Percentiles rank a stretch among this genome's conserved stretches.
Conservation (phyloP, 2,329 filamentous ascomycete species). For the Nemania serpens region DNA sequence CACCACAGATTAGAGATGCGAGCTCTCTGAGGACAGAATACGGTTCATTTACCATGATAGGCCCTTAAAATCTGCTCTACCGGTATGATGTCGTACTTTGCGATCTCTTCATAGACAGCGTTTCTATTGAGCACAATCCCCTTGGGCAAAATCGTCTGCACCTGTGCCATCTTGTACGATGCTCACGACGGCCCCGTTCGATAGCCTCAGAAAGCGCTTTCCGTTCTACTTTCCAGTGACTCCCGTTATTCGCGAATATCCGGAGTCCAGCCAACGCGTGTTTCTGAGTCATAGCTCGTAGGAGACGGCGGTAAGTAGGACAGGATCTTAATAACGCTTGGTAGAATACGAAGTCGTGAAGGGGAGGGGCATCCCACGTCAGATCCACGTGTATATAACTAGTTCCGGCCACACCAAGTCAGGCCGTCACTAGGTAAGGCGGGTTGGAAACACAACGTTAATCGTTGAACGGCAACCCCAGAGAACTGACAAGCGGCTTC, state of each 20-base stretch:
- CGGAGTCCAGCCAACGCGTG: slow-evolving; percentile 17
- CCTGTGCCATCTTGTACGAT: slow-evolving; percentile 38
- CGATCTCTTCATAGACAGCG: slow-evolving; percentile 59
- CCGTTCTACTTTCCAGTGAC: slow-evolving; percentile 21
- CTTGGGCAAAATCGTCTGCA: slow-evolving; percentile 55
- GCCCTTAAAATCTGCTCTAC: slow-evolving; percentile 59
- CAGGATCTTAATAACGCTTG: slow-evolving; percentile 7
- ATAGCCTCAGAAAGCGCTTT: slow-evolving; percentile 14
- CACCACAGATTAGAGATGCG: slow-evolving; percentile 27
- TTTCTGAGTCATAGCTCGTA: slow-evolving; percentile 29
- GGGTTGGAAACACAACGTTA: slow-evolving; percentile 1
- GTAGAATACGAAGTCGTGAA: background rate
- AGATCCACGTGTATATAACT: background rate
- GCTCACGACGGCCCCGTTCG: slow-evolving; percentile 28
- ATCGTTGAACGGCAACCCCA: background rate
- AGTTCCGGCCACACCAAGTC: background rate
- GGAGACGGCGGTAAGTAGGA: slow-evolving; percentile 9
- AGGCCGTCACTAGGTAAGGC: background rate
- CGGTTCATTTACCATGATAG: slow-evolving; percentile 58
- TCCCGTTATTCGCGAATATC: slow-evolving; percentile 26
- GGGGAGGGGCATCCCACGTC: slow-evolving; percentile 4
- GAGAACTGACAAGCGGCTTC: background rate
- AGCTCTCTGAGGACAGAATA: background rate
- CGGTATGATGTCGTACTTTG: slow-evolving; percentile 55
- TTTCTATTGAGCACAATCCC: slow-evolving; percentile 61